Percentiles rank a stretch among this genome's conserved stretches.
phyloP scores from a whole-genome alignment of 306 rosid genomes.

The Cucurbita maxima region DNA sequence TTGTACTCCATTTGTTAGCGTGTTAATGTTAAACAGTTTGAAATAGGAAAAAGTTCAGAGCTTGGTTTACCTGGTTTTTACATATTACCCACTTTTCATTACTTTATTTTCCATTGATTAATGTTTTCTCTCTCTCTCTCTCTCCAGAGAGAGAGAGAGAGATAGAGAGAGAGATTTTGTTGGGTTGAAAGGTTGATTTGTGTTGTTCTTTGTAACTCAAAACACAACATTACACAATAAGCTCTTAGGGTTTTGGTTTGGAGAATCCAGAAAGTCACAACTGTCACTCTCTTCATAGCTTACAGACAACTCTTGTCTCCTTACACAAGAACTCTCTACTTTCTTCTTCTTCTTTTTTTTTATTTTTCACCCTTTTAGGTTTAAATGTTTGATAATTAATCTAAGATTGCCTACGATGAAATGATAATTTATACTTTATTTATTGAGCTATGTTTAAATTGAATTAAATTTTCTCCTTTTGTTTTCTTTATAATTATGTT shows the following conservation, averaged over 20 bases:
- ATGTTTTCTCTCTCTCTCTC: not conserved
- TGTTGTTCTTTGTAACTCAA: slow-evolving; percentile 1
- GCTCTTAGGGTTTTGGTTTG: slow-evolving; percentile 11
- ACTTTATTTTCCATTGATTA: not conserved
- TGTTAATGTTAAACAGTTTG: slow-evolving; percentile 9
- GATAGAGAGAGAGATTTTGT: slow-evolving; percentile 1
- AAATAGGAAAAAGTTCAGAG: slow-evolving; percentile 3
- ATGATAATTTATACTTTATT: no score
- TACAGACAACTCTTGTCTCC: slow-evolving; percentile 18
- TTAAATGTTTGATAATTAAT: not conserved
- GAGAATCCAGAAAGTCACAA: slow-evolving; percentile 11
- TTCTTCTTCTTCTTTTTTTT: not conserved
- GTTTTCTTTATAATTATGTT: no score
- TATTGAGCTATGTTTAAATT: no score
- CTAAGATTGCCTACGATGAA: not conserved
- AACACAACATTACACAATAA: not conserved
- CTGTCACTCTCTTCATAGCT: not conserved
- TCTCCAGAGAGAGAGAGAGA: not conserved
- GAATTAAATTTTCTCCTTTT: no score
- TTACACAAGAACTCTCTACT: not conserved
- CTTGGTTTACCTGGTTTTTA: not conserved
- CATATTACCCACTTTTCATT: no score
- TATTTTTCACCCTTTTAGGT: not conserved
- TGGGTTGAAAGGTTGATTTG: slow-evolving; percentile 15
- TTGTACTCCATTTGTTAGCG: slow-evolving; percentile 19